These are phyloP conservation scores for Pascua sp. DNA, from an alignment of 1,284 basidiomycete genomes.

Conservation along the genomic window DNA sequence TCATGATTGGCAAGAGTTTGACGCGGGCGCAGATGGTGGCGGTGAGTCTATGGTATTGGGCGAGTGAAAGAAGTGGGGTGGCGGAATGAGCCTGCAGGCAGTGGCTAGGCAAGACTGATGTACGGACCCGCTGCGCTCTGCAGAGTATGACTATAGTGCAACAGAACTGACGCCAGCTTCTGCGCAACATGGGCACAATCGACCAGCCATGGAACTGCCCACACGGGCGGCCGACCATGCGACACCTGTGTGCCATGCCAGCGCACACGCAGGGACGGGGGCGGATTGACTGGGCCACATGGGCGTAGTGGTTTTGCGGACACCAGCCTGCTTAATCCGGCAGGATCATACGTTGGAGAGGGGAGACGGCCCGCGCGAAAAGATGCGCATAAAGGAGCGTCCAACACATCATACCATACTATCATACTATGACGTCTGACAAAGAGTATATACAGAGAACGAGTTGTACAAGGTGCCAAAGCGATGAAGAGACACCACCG, in stretches of 20 bases:
- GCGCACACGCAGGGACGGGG: not conserved
- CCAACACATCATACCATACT: too few relatives aligned
- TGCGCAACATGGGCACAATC: slow-evolving; percentile 90
- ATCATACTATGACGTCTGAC: too few relatives aligned
- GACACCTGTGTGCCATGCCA: slow-evolving; percentile 57
- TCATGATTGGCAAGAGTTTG: slow-evolving; percentile 90
- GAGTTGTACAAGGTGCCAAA: too few relatives aligned
- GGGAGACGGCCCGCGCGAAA: too few relatives aligned
- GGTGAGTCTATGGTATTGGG: slow-evolving; percentile 54
- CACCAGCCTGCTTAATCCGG: too few relatives aligned
- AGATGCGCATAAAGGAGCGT: too few relatives aligned
- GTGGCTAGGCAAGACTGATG: not conserved
- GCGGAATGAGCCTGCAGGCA: not conserved
- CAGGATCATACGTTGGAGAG: too few relatives aligned
- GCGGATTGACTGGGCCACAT: slow-evolving; percentile 4
- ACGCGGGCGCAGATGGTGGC: slow-evolving; percentile 71
- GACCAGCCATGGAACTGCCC: slow-evolving; percentile 99
- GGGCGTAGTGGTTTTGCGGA: too few relatives aligned
- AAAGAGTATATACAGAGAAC: too few relatives aligned
- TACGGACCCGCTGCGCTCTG: too few relatives aligned
- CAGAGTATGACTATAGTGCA: not conserved
- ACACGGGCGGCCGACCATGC: slow-evolving; percentile 93
- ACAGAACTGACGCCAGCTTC: slow-evolving; percentile 56
- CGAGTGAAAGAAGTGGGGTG: not conserved
- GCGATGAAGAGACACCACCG: too few relatives aligned